Conservation (phyloP, 768 basidiomycete genomes). For the Rubroboletus pulcherrimus region DNA sequence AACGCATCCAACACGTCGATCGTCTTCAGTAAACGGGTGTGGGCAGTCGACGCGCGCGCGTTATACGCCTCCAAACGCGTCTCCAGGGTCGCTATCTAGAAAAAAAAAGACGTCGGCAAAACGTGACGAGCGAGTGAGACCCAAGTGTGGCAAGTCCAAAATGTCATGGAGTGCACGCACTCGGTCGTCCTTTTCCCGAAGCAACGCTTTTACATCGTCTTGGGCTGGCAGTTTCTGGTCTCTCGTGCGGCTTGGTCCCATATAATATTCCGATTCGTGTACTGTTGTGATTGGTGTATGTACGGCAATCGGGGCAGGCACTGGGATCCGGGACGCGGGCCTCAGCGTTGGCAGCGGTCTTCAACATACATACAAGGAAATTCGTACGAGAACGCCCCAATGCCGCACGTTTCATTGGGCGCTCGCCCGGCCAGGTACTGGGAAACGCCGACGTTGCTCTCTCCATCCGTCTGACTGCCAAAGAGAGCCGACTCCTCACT, state of each 20-base stretch:
- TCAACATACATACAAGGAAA: constrained; percentile 21
- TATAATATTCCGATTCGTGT: constrained; percentile 7
- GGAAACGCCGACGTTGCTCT: neutral
- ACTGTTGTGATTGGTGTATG: neutral
- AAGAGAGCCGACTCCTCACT: neutral
- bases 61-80: constrained; percentile 33
- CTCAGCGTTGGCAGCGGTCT: neutral
- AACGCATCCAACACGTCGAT: constrained; percentile 48
- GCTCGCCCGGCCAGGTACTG: neutral
- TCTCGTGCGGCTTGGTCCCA: constrained; percentile 24
- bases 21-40: constrained; percentile 45
- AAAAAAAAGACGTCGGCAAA: neutral
- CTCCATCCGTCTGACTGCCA: neutral
- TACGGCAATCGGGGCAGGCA: constrained; percentile 4
- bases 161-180: constrained; percentile 10
- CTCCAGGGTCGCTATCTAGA: constrained; percentile 30
- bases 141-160: neutral
- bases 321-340: neutral
- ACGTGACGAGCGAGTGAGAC: neutral
- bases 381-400: neutral
- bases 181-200: constrained; percentile 28
- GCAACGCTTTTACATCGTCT: constrained; percentile 16
- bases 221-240: constrained; percentile 15
- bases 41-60: constrained; percentile 40
- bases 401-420: neutral